Evolutionary conservation across 2,329 filamentous ascomycete species (phyloP), one percentile per base, ranked within the genome.

Genomic region (Penicillium sumatraense): DNA sequence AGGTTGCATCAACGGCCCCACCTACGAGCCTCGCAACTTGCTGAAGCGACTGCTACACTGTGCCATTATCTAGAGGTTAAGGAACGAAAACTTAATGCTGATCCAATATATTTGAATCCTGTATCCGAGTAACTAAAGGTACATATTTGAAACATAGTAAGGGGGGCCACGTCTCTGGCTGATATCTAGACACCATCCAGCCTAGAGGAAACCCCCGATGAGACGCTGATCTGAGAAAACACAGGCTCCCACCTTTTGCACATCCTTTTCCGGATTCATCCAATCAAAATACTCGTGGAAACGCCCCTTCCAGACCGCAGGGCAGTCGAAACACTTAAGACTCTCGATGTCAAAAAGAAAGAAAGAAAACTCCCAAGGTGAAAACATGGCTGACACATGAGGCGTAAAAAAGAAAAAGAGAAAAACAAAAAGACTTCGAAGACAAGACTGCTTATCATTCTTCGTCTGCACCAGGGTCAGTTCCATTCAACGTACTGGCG

Each of bases 401-500:
- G 44, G 33, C 54, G 27, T 46, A 56, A 53, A 40, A 49, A 56
- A 55, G 58, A 38, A 54, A 42, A 36, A 47, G 4, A 23, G 20
- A 42, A 49, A 40, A 41, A 44, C 21, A 20, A 35, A 48, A 27
- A 9, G 31, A 31, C 13, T n/a, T 20, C 27, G 5, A 31, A 31
- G 36, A 36, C 26, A 23, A 16, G 23, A 23, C 27, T 9, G 16
- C 40, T n/a, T 11, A 21, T 53, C 33, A 41, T 33, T 68, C 60
- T 49, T 76, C 72, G 11, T 71, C 70, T 24, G 71, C 67, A 52
- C 68, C 73, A 41, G 62, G 65, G 20, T 64, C 65, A 26, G 60
- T 69, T 33, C 70, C 72, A 31, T 72, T 74, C 13, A 62, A 57
- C 41, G 66, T 65, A 49, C 69, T 73, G 3, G 63, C 65, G 18